Evolutionary conservation across 306 rosid species (phyloP).

Genomic region (Pterocarpus macrocarpus): DNA sequence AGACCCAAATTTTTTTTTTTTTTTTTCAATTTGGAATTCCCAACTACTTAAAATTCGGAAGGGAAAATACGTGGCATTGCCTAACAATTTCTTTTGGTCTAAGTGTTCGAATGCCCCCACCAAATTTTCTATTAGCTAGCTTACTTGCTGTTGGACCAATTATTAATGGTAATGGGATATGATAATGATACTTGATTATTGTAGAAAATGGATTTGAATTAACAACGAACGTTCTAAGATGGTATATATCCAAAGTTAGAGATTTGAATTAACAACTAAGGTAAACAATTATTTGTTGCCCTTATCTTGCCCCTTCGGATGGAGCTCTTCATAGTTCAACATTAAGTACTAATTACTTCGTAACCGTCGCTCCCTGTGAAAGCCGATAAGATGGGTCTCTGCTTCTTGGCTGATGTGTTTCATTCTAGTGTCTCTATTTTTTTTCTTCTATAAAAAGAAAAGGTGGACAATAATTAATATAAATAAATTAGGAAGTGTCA

Average conservation of each 20-base stretch:
- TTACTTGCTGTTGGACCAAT: background rate
- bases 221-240: background rate
- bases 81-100: background rate
- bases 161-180: background rate
- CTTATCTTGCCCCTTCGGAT: too few relatives aligned
- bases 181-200: background rate
- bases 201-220: constrained; percentile 5
- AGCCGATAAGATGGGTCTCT: too few relatives aligned
- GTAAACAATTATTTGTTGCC: background rate
- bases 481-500: too few relatives aligned
- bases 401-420: too few relatives aligned
- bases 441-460: too few relatives aligned
- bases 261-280: background rate
- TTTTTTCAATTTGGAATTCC: constrained; percentile 28
- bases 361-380: too few relatives aligned
- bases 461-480: too few relatives aligned
- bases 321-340: too few relatives aligned
- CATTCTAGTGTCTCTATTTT: too few relatives aligned
- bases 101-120: background rate
- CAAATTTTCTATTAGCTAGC: background rate
- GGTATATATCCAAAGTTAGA: background rate
- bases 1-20: too few relatives aligned
- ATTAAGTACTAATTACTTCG: too few relatives aligned
- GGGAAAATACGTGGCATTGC: background rate
- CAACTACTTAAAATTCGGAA: constrained; percentile 2